These are phyloP conservation scores for Solanum gandarillasii DNA, from an alignment of 257 asterid genomes.

Conservation along the genomic window DNA sequence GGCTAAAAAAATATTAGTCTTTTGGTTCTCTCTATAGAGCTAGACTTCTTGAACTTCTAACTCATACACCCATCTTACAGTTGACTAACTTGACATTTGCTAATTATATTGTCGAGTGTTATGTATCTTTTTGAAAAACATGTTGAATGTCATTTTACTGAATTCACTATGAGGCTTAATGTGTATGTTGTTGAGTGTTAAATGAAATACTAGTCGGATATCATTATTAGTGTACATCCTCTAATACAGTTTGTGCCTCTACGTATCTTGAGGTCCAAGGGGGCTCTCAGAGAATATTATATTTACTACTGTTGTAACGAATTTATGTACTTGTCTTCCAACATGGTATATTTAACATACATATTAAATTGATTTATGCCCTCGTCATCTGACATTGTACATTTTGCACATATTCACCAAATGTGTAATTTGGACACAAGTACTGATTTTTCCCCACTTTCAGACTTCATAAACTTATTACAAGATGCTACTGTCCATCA, in stretches of 20 bases:
- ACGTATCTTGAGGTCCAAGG: conserved; percentile 78
- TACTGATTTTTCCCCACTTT: too few relatives aligned
- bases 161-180: too few relatives aligned
- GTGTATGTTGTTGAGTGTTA: too few relatives aligned
- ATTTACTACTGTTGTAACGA: conserved; percentile 83
- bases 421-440: too few relatives aligned
- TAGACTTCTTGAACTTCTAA: background rate
- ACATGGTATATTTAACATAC: conserved; percentile 48
- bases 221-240: conserved; percentile 93
- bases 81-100: background rate
- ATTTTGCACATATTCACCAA: too few relatives aligned
- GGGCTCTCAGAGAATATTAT: conserved; percentile 78
- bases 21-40: too few relatives aligned
- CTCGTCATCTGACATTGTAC: too few relatives aligned
- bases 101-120: too few relatives aligned
- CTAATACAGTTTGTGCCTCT: conserved; percentile 94
- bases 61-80: background rate
- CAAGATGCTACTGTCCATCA: conserved; percentile 90
- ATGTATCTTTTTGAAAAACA: too few relatives aligned
- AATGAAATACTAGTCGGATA: conserved; percentile 86
- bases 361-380: too few relatives aligned
- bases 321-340: conserved; percentile 86
- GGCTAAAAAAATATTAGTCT: too few relatives aligned
- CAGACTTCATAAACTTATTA: conserved; percentile 49
- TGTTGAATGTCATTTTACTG: too few relatives aligned